A percentile compares a stretch with the other conserved stretches of the same genome.
Evolutionary conservation across 2,329 filamentous ascomycete genomes (phyloP).

Genomic region (Aureobasidium mangrovei): DNA sequence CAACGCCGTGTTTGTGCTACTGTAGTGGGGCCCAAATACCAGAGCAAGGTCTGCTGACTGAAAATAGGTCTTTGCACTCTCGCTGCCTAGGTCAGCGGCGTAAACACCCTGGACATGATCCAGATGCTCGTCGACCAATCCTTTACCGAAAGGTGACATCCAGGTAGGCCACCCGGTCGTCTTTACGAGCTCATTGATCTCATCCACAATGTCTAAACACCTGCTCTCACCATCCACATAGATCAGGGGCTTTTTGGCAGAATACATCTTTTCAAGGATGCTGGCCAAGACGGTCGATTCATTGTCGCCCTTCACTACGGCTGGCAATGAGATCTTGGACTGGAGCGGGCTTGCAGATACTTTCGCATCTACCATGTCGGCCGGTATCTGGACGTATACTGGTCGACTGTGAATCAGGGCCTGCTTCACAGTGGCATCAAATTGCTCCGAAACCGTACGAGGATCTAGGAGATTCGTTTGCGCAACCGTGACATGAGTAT

Average conservation of each 20-base stretch:
- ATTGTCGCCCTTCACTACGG: constrained; percentile 59
- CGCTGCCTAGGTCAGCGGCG: constrained; percentile 17
- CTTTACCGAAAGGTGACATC: constrained; percentile 42
- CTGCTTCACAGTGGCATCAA: constrained; percentile 67
- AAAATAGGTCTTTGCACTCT: constrained; percentile 17
- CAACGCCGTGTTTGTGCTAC: constrained; percentile 23
- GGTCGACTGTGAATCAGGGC: constrained; percentile 68
- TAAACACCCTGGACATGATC: constrained; percentile 39
- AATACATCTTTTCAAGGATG: constrained; percentile 62
- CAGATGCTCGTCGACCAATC: constrained; percentile 39
- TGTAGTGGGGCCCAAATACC: constrained; percentile 16
- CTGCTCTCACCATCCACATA: constrained; percentile 78
- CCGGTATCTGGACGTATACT: constrained; percentile 76
- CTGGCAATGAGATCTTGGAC: constrained; percentile 58
- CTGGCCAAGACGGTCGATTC: constrained; percentile 76
- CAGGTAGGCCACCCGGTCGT: constrained; percentile 42
- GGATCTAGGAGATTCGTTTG: constrained; percentile 63
- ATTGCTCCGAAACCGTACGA: constrained; percentile 60
- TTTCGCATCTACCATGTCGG: constrained; percentile 72
- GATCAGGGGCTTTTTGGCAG: constrained; percentile 66
- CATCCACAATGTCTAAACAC: constrained; percentile 37
- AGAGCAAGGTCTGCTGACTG: constrained; percentile 19
- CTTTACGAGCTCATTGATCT: constrained; percentile 37
- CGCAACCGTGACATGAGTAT: constrained; percentile 59
- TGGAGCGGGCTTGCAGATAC: constrained; percentile 64